These are phyloP conservation scores for Leccinum sublutescens DNA, from an alignment of 768 basidiomycete genomes.

Conservation along the genomic window DNA sequence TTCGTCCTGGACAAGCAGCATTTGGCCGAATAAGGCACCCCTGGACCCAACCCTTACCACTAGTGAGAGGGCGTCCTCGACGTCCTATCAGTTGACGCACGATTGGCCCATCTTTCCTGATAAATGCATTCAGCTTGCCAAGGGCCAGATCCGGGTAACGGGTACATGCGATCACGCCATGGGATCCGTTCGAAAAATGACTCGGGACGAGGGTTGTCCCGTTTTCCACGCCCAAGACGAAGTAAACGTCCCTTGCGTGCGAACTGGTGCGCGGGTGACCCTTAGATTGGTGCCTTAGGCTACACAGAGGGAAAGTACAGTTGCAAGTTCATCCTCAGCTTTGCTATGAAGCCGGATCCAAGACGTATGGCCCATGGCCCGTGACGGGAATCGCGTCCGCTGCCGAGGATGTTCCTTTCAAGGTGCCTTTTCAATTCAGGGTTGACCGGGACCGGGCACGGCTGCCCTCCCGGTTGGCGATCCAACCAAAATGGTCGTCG, in stretches of 20 bases:
- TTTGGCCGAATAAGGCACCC: constrained; percentile 1
- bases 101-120: constrained; percentile 33
- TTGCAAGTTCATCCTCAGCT: neutral
- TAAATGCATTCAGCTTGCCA: constrained; percentile 18
- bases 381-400: neutral
- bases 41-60: constrained; percentile 7
- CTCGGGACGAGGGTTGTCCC: constrained; percentile 48
- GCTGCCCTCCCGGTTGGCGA: neutral
- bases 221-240: constrained; percentile 25
- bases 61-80: neutral
- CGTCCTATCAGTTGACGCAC: neutral
- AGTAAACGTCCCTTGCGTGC: neutral
- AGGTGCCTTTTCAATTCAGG: neutral
- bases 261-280: neutral
- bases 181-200: constrained; percentile 46
- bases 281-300: neutral
- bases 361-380: too few relatives aligned
- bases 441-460: neutral
- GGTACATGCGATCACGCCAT: constrained; percentile 20
- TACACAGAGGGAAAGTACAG: neutral
- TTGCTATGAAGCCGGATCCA: neutral
- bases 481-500: neutral
- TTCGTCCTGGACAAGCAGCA: neutral
- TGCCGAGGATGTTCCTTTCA: neutral
- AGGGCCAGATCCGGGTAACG: neutral